A percentile compares a stretch with the other conserved stretches of the same genome.
These are phyloP conservation scores for Aethionema arabicum DNA, from an alignment of 345 rosid species.

Conservation along the genomic window DNA sequence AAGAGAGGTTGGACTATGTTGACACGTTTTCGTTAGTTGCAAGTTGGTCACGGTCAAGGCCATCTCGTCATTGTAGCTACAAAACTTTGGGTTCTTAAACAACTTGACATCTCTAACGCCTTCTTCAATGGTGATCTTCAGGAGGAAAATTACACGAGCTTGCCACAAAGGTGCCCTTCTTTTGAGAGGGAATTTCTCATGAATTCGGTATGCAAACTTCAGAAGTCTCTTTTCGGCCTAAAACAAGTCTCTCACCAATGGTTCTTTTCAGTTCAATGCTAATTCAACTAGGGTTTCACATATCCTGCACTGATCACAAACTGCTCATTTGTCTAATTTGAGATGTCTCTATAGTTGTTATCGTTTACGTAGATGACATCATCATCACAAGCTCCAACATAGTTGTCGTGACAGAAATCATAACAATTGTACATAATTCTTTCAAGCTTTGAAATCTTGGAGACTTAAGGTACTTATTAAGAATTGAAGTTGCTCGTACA, in stretches of 20 bases:
- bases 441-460: neutral
- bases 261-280: neutral
- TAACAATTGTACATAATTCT: neutral
- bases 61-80: accelerated
- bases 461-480: neutral
- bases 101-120: neutral
- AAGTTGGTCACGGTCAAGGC: neutral
- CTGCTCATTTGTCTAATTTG: neutral
- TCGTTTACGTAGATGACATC: neutral
- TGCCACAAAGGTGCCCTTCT: neutral
- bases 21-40: neutral
- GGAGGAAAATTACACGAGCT: neutral
- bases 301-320: neutral
- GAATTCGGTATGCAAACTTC: neutral
- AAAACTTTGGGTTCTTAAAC: neutral
- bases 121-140: neutral
- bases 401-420: neutral
- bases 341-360: neutral
- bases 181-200: neutral
- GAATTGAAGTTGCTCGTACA: neutral
- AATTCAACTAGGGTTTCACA: neutral
- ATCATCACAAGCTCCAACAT: neutral
- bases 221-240: neutral
- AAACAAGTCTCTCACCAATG: neutral
- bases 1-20: neutral